Percentiles rank a stretch among this genome's conserved stretches.
Conservation (phyloP, 1,284 basidiomycete species). For the Melampsora americana region DNA sequence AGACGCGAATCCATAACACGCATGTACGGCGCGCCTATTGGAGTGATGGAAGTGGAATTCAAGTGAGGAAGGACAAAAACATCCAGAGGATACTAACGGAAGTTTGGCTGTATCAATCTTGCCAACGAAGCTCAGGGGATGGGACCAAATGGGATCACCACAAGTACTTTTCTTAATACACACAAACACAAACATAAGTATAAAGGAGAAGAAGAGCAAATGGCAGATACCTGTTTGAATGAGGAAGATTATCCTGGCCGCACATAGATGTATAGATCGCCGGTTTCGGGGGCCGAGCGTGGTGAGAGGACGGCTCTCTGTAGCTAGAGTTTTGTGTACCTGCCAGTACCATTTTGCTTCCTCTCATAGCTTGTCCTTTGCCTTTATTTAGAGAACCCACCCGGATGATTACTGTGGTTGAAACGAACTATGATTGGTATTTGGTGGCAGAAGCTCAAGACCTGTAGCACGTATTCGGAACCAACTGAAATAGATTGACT, state of each 20-base stretch:
- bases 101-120: too few species aligned
- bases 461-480: too few species aligned
- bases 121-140: not conserved
- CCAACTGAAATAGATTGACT: too few species aligned
- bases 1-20: not conserved
- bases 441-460: not conserved
- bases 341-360: not conserved
- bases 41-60: not conserved
- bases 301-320: slow-evolving; percentile 11
- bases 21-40: not conserved
- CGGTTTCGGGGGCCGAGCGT: not conserved
- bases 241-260: slow-evolving; percentile 9
- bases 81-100: not conserved
- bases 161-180: not conserved
- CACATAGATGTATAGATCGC: not conserved
- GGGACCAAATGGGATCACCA: not conserved
- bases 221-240: not conserved
- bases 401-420: not conserved
- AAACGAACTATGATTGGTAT: not conserved
- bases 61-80: not conserved
- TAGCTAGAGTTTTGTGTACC: not conserved
- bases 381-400: not conserved
- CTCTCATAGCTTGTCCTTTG: not conserved
- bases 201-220: not conserved
- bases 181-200: not conserved